Evolutionary conservation across 768 basidiomycete species (phyloP).

Genomic region (Suillus americanus): DNA sequence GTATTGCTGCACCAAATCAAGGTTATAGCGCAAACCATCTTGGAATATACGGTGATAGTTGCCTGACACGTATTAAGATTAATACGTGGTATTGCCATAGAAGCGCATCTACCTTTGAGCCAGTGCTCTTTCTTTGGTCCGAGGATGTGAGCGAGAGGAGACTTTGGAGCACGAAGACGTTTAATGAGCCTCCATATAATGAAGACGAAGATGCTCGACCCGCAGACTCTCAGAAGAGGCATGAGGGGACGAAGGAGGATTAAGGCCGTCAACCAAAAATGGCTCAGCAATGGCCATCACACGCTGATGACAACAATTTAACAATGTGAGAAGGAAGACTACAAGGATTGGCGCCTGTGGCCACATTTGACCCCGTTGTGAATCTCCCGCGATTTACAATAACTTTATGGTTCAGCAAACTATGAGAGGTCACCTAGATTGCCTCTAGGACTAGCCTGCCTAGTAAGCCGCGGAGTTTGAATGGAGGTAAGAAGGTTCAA

Average conservation of each 20-base stretch:
- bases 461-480: neutral
- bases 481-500: neutral
- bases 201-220: constrained; percentile 10
- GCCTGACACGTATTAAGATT: constrained; percentile 19
- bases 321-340: neutral
- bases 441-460: neutral
- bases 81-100: too few species aligned
- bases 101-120: constrained; percentile 27
- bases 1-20: constrained; percentile 28
- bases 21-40: constrained; percentile 34
- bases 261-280: neutral
- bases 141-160: constrained; percentile 21
- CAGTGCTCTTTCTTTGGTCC: constrained; percentile 37
- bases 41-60: constrained; percentile 32
- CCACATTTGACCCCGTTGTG: neutral
- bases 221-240: constrained; percentile 9
- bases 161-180: constrained; percentile 8
- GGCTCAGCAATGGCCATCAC: neutral
- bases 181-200: constrained; percentile 19
- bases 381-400: neutral
- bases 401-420: neutral
- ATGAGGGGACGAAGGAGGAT: constrained; percentile 2
- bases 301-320: neutral
- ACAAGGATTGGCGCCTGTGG: neutral
- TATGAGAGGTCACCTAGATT: neutral